phyloP scores from a whole-genome alignment of 2,329 filamentous ascomycete species.

The Karstenula rhodostoma region DNA sequence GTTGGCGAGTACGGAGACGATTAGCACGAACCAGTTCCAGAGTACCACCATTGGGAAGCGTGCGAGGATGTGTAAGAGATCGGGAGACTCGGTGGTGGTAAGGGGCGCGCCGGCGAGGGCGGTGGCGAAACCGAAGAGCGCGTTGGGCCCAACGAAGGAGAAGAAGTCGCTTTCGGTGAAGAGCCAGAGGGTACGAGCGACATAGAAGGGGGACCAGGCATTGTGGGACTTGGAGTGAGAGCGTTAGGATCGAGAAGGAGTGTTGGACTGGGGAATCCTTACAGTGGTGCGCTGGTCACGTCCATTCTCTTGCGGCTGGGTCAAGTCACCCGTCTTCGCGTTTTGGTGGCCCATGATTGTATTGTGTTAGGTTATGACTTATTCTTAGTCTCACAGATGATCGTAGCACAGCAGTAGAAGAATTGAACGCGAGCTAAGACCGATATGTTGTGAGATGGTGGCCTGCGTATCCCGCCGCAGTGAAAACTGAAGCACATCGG shows the following conservation, averaged over 20 bases:
- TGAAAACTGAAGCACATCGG: not conserved
- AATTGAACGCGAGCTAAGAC: no score
- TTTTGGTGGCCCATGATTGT: not conserved
- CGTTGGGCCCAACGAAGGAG: slow-evolving; percentile 26
- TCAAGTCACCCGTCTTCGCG: not conserved
- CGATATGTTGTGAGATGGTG: no score
- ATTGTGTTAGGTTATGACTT: not conserved
- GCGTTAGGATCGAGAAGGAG: not conserved
- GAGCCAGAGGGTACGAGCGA: slow-evolving; percentile 21
- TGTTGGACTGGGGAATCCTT: not conserved
- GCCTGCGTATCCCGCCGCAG: no score
- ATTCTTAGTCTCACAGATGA: no score
- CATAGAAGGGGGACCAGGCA: not conserved
- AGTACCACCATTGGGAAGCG: slow-evolving; percentile 18
- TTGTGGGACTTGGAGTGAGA: not conserved
- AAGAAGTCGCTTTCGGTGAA: slow-evolving; percentile 27
- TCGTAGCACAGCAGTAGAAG: not conserved
- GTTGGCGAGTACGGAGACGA: slow-evolving; percentile 53
- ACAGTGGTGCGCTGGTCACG: not conserved
- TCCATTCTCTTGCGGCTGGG: not conserved
- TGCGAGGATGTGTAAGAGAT: slow-evolving; percentile 4
- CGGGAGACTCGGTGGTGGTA: slow-evolving; percentile 11
- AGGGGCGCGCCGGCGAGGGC: slow-evolving; percentile 23
- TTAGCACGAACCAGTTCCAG: slow-evolving; percentile 47
- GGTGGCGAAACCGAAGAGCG: slow-evolving; percentile 24